These are phyloP conservation scores for Cucurbita ficifolia DNA, from an alignment of 306 rosid species.

Conservation along the genomic window DNA sequence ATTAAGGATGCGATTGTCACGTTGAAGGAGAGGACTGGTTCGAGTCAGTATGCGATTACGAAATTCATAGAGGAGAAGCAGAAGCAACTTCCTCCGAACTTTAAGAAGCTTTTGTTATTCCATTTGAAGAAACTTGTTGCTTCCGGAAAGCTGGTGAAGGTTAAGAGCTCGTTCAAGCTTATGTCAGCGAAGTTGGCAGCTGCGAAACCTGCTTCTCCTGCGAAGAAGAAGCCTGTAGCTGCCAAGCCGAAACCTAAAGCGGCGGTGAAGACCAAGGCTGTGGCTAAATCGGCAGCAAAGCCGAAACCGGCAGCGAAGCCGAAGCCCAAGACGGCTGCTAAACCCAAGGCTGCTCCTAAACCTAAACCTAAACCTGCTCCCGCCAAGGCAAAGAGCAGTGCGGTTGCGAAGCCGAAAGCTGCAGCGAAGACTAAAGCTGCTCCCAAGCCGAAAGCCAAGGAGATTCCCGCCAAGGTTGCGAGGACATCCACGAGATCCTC, in stretches of 20 bases:
- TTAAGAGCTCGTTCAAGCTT: slow-evolving; percentile 64
- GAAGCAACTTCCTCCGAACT: slow-evolving; percentile 43
- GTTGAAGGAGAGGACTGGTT: slow-evolving; percentile 73
- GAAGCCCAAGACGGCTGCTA: slow-evolving; percentile 14
- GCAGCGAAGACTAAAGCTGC: slow-evolving; percentile 18
- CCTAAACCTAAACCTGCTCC: slow-evolving; percentile 9
- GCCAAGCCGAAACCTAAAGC: slow-evolving; percentile 30
- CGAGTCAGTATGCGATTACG: slow-evolving; percentile 81
- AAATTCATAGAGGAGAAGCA: slow-evolving; percentile 68
- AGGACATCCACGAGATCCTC: slow-evolving; percentile 54
- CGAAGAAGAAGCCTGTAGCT: slow-evolving; percentile 27
- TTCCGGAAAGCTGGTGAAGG: slow-evolving; percentile 50
- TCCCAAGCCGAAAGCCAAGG: slow-evolving; percentile 32
- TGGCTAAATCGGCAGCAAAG: slow-evolving; percentile 14
- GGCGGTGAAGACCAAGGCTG: slow-evolving; percentile 3
- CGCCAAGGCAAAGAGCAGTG: slow-evolving; percentile 18
- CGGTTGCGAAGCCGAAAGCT: slow-evolving; percentile 20
- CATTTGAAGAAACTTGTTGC: slow-evolving; percentile 64
- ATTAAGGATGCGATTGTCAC: slow-evolving; percentile 52
- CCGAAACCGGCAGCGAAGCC: slow-evolving; percentile 16
- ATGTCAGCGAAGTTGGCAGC: slow-evolving; percentile 11
- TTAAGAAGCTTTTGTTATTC: slow-evolving; percentile 49
- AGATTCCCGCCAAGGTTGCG: slow-evolving; percentile 38
- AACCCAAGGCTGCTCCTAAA: slow-evolving; percentile 14
- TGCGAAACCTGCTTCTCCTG: slow-evolving; percentile 4